phyloP scores from a whole-genome alignment of 345 rosid genomes.

The Lagerstroemia speciosa region DNA sequence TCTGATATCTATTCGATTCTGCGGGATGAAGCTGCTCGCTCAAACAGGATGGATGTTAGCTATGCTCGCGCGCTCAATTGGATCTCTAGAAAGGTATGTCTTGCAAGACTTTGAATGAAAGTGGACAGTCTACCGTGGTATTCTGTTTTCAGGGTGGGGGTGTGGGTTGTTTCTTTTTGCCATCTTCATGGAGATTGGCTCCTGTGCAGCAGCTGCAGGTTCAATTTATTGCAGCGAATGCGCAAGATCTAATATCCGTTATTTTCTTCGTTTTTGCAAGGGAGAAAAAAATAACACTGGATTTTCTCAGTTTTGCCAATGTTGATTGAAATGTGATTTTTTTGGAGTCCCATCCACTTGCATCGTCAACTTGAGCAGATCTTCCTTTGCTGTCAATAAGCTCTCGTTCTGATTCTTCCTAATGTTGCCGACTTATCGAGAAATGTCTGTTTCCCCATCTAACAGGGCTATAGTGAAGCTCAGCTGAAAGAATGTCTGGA shows the following conservation, averaged over 20 bases:
- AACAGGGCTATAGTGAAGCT: slow-evolving; percentile 97
- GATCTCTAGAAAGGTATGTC: slow-evolving; percentile 87
- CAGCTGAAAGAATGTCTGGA: slow-evolving; percentile 96
- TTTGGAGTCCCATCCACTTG: too few species aligned
- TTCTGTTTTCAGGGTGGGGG: too few species aligned
- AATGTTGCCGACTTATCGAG: neutral
- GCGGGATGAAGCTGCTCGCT: slow-evolving; percentile 93
- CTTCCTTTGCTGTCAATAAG: neutral
- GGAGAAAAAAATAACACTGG: too few species aligned
- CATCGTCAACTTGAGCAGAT: too few species aligned
- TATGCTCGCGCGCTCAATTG: slow-evolving; percentile 90
- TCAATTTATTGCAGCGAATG: too few species aligned
- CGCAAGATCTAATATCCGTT: too few species aligned
- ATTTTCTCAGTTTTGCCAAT: too few species aligned
- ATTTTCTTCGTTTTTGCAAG: too few species aligned
- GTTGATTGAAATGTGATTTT: too few species aligned
- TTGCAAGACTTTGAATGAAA: neutral
- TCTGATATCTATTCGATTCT: slow-evolving; percentile 93
- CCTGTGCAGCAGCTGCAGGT: too few species aligned
- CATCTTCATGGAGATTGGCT: too few species aligned
- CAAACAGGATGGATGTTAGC: slow-evolving; percentile 64
- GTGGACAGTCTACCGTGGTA: neutral
- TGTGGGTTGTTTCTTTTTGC: neutral
- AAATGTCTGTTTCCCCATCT: slow-evolving; percentile 9
- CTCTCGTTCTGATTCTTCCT: neutral